A percentile compares a stretch with the other conserved stretches of the same genome.
Evolutionary conservation across 2,329 filamentous ascomycete genomes (phyloP).

Genomic region (Botrytis fragariae): DNA sequence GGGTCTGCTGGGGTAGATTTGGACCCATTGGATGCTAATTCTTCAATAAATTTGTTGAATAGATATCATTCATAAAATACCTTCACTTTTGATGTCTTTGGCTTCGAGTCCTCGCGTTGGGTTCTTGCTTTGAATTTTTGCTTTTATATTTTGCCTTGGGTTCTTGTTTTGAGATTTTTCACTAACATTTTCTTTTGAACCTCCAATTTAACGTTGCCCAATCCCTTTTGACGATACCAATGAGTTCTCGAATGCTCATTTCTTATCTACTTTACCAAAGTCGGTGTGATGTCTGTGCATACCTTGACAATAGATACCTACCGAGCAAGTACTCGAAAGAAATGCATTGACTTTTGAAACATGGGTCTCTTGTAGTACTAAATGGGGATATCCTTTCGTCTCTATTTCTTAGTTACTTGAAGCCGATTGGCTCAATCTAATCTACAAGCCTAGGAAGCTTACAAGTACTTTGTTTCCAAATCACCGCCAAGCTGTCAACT

Average conservation of each 20-base stretch:
- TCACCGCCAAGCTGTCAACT: constrained; percentile 9
- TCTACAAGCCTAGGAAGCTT: background rate
- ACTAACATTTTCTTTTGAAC: background rate
- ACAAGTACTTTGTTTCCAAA: background rate
- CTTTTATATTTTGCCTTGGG: background rate
- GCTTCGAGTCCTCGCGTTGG: background rate
- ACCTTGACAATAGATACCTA: background rate
- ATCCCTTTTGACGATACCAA: background rate
- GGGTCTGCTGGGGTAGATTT: background rate
- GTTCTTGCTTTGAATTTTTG: background rate
- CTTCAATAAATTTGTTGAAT: background rate
- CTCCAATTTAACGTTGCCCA: background rate
- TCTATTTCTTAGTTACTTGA: background rate
- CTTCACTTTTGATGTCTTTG: background rate
- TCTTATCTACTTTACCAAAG: background rate
- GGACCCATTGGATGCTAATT: background rate
- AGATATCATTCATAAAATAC: background rate
- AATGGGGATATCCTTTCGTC: background rate
- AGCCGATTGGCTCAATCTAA: background rate
- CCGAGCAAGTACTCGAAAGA: background rate
- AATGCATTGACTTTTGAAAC: constrained; percentile 6
- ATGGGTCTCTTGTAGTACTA: background rate
- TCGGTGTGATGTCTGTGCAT: constrained; percentile 7
- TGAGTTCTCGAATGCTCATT: background rate
- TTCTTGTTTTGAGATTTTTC: background rate